phyloP scores from a whole-genome alignment of 768 basidiomycete genomes.

The Suillus placidus region DNA sequence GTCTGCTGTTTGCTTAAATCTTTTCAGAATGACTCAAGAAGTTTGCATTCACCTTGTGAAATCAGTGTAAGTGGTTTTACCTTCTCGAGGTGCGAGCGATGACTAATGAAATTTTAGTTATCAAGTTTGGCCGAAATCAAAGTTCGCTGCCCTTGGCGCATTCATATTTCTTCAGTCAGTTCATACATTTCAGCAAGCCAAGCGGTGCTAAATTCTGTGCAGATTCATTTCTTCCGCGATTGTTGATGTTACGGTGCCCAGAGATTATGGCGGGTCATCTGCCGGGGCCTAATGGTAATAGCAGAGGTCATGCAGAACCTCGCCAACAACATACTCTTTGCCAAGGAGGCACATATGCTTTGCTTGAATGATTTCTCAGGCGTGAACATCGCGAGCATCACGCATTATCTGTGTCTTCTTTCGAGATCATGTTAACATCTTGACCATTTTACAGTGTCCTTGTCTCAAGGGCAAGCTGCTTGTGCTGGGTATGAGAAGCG shows the following conservation, averaged over 20 bases:
- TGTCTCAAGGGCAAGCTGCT: slow-evolving; percentile 90
- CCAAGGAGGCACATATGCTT: too few relatives aligned
- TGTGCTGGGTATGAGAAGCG: slow-evolving; percentile 69
- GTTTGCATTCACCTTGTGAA: slow-evolving; percentile 81
- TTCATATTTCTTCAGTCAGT: slow-evolving; percentile 86
- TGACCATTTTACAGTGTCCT: slow-evolving; percentile 54
- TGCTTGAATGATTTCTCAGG: too few relatives aligned
- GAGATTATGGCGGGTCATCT: slow-evolving; percentile 59
- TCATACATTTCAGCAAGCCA: slow-evolving; percentile 8
- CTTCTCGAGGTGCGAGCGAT: slow-evolving; percentile 3
- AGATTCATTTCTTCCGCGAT: slow-evolving; percentile 90
- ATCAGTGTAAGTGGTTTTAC: slow-evolving; percentile 62
- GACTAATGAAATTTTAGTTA: slow-evolving; percentile 41
- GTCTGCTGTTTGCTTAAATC: neutral
- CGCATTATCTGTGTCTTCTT: neutral
- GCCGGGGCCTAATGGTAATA: slow-evolving; percentile 84
- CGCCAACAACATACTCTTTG: too few relatives aligned
- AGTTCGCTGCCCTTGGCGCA: slow-evolving; percentile 82
- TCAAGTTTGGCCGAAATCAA: slow-evolving; percentile 75
- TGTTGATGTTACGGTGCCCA: slow-evolving; percentile 80
- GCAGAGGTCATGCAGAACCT: slow-evolving; percentile 93
- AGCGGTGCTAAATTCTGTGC: slow-evolving; percentile 8
- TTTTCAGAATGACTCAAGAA: slow-evolving; percentile 78
- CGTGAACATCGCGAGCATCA: too few relatives aligned
- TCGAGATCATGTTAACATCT: slow-evolving; percentile 10